Evolutionary conservation across 1,284 basidiomycete genomes (phyloP).

Genomic region (Marasmius tenuissimus): DNA sequence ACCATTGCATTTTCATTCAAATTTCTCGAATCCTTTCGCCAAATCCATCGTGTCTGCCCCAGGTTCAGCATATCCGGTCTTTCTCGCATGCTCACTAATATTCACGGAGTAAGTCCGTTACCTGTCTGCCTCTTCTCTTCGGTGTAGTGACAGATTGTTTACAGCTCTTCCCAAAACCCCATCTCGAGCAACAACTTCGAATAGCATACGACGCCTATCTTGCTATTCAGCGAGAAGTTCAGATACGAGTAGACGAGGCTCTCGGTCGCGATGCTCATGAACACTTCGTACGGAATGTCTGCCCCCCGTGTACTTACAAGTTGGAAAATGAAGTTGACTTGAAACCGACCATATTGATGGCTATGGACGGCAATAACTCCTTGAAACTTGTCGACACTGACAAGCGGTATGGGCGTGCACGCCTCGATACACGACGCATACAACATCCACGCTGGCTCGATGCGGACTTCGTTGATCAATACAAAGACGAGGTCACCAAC

Average conservation of each 20-base stretch:
- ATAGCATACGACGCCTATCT: not conserved
- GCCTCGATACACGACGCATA: conserved; percentile 6
- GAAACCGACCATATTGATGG: not conserved
- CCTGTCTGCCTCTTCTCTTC: not conserved
- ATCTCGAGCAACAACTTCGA: not conserved
- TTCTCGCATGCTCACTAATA: conserved; percentile 7
- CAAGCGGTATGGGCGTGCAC: conserved; percentile 20
- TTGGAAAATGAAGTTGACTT: not conserved
- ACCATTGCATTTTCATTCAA: conserved; percentile 10
- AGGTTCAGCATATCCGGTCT: conserved; percentile 12
- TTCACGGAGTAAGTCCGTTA: conserved; percentile 12
- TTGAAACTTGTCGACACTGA: conserved; percentile 27
- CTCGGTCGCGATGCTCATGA: not conserved
- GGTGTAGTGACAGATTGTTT: not conserved
- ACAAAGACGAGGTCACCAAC: conserved; percentile 28
- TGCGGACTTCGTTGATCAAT: conserved; percentile 24
- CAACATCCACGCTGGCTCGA: conserved; percentile 18
- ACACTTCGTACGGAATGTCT: not conserved
- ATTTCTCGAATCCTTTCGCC: conserved; percentile 12
- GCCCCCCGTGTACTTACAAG: not conserved
- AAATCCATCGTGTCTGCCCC: conserved; percentile 14
- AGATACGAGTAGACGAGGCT: not conserved
- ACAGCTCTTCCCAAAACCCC: not conserved
- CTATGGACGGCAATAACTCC: conserved; percentile 34
- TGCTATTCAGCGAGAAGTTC: not conserved